Percentiles rank a stretch among this genome's conserved stretches.
Conservation (phyloP, 345 rosid species). For the Citrus cavaleriei region DNA sequence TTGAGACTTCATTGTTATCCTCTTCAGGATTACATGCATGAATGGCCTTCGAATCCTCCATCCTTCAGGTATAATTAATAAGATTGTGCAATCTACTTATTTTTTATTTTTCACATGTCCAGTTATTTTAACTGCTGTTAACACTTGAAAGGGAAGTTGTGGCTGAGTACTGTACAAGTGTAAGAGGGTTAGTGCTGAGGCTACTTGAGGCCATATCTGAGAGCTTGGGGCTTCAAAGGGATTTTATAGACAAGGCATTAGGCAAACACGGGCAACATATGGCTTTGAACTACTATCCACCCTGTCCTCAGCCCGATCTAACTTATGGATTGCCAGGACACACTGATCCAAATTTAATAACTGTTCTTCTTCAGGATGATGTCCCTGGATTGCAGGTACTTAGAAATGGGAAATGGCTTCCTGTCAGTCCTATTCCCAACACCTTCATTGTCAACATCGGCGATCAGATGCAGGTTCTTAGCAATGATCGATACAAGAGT, state of each 20-base stretch:
- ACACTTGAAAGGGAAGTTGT: slow-evolving; percentile 47
- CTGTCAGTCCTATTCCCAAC: slow-evolving; percentile 63
- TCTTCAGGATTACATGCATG: slow-evolving; percentile 44
- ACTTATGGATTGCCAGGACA: slow-evolving; percentile 44
- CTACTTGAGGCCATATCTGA: slow-evolving; percentile 75
- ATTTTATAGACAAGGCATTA: slow-evolving; percentile 31
- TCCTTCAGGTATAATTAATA: slow-evolving; percentile 44
- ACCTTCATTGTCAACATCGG: slow-evolving; percentile 54
- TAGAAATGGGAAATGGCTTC: slow-evolving; percentile 58
- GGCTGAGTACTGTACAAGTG: slow-evolving; percentile 49
- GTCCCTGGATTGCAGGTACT: slow-evolving; percentile 59
- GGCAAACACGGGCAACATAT: slow-evolving; percentile 74
- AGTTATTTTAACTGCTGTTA: neutral
- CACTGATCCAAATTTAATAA: slow-evolving; percentile 63
- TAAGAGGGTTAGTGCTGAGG: slow-evolving; percentile 44
- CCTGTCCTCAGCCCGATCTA: slow-evolving; percentile 79
- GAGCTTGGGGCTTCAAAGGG: slow-evolving; percentile 58
- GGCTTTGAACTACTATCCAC: slow-evolving; percentile 85
- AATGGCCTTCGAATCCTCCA: slow-evolving; percentile 79
- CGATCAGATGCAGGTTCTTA: slow-evolving; percentile 59
- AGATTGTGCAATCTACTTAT: too few species aligned
- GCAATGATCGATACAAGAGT: slow-evolving; percentile 49
- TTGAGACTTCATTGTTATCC: slow-evolving; percentile 77
- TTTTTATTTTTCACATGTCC: neutral
- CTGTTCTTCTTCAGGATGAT: slow-evolving; percentile 20